Evolutionary conservation across 306 rosid genomes (phyloP).

Genomic region (Pterocarpus macrocarpus): DNA sequence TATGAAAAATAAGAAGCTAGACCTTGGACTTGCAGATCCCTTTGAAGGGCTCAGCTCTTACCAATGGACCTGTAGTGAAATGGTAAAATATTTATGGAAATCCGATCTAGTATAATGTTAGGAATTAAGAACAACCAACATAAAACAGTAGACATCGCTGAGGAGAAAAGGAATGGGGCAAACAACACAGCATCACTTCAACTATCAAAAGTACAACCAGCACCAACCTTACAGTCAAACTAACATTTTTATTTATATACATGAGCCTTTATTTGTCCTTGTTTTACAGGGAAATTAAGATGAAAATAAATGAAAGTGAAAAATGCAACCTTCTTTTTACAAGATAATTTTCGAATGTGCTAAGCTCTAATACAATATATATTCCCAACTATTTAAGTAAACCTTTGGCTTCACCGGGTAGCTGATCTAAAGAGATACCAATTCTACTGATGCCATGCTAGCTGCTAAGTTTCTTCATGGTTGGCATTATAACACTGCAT

Average conservation of each 20-base stretch:
- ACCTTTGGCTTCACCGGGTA: not conserved
- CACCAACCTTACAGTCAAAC: conserved; percentile 13
- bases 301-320: conserved; percentile 29
- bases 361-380: conserved; percentile 26
- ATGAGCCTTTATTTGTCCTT: conserved; percentile 37
- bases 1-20: not conserved
- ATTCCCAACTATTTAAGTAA: conserved; percentile 29
- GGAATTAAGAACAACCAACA: conserved; percentile 14
- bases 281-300: conserved; percentile 41
- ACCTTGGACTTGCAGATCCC: conserved; percentile 43
- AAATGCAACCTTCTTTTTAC: conserved; percentile 34
- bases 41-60: conserved; percentile 49
- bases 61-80: conserved; percentile 52
- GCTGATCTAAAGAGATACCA: conserved; percentile 9
- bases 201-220: conserved; percentile 19
- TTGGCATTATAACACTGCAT: conserved; percentile 41
- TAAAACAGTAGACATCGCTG: not conserved
- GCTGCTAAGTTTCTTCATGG: conserved; percentile 44
- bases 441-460: conserved; percentile 8
- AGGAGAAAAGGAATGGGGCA: not conserved
- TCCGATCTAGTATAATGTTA: conserved; percentile 1
- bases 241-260: conserved; percentile 42
- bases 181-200: conserved; percentile 34
- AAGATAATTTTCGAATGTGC: conserved; percentile 34
- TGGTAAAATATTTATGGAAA: conserved; percentile 7